Base-by-base conservation (phyloP, 164 flowering plant genomes). In the Platanus orientalis region DNA sequence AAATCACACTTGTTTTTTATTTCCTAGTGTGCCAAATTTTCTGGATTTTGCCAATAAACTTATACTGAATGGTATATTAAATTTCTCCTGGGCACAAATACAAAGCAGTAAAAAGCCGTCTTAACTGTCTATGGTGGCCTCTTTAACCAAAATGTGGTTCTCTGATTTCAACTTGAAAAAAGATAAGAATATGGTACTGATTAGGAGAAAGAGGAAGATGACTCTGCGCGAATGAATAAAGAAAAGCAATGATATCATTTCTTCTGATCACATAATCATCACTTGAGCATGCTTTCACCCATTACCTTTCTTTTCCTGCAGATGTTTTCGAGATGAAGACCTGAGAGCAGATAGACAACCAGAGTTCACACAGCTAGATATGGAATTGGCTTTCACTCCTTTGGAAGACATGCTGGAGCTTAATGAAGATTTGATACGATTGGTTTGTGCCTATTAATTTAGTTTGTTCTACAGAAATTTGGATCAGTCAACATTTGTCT, bases 241-340 rank as follows among this genome's bases (percentile, higher is more conserved):
- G 24, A 21, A 42, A 9, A 49, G 24, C 16, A 58, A 40, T 9
- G 4, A 20, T 24, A 25, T 49, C 20, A 49, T 1, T 49, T 61
- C 45, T 40, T 24, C 17, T 10, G 36, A 25, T 25, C 29, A 23
- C 21, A 32, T 6, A 44, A 14, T 58, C 39, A 7, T 21, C 5
- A 25, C 9, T 26, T 30, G 32, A 5, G 29, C 64, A 69, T 69
- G 45, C 45, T 39, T 44, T 52, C 12, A 21, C 27, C 34, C 36
- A 32, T 64, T 44, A n/a, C 24, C 42, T 49, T 57, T 61, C 40
- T 50, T 58, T 39, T 29, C 28, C 47, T 57, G 25, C 81, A 88
- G 98, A 73, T 93, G 98, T 71, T 93, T 93, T 56, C 84, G 97
- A 42, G 97, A 93, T 83, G 98, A 93, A 78, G 98, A 90, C 78